Percentiles rank a stretch among this genome's conserved stretches.
Evolutionary conservation across 2,329 filamentous ascomycete genomes (phyloP).

Genomic region (Epichloe uncinata): DNA sequence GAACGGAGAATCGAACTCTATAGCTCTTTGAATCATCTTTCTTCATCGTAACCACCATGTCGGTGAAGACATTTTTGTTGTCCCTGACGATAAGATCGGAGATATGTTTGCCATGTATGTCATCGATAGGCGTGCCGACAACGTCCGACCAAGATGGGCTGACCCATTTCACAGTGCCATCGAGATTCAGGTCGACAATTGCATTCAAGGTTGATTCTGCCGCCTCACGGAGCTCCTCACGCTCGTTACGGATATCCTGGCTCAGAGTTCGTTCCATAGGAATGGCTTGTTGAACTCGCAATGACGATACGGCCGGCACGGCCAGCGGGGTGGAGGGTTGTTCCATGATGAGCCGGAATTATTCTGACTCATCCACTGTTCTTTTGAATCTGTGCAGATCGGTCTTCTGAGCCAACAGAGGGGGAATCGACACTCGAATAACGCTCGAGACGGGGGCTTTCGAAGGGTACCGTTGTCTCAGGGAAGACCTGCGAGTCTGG

Average conservation of each 20-base stretch:
- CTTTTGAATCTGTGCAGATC: not conserved
- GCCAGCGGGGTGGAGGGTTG: slow-evolving; percentile 25
- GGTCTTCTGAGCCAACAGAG: not conserved
- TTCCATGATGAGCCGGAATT: slow-evolving; percentile 26
- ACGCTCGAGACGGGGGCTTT: not conserved
- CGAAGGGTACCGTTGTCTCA: not conserved
- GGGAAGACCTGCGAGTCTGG: slow-evolving; percentile 25
- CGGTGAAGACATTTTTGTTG: slow-evolving; percentile 66
- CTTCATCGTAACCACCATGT: slow-evolving; percentile 78
- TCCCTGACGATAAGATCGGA: slow-evolving; percentile 66
- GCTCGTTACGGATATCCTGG: slow-evolving; percentile 83
- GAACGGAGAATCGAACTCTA: slow-evolving; percentile 68
- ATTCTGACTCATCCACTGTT: not conserved
- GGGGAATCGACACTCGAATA: not conserved
- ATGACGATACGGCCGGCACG: slow-evolving; percentile 38
- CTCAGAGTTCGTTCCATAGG: slow-evolving; percentile 58
- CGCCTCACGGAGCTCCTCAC: slow-evolving; percentile 86
- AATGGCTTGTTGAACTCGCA: slow-evolving; percentile 34
- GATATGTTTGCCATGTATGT: slow-evolving; percentile 64
- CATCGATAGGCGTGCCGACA: slow-evolving; percentile 63
- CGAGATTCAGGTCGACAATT: slow-evolving; percentile 84
- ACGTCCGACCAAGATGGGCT: slow-evolving; percentile 94
- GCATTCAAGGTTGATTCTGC: slow-evolving; percentile 95
- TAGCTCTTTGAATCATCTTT: slow-evolving; percentile 88
- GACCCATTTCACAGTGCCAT: slow-evolving; percentile 87